Percentiles rank a stretch among this genome's conserved stretches.
These are phyloP conservation scores for Stevia rebaudiana DNA, from an alignment of 140 eudicot genomes.

Conservation along the genomic window DNA sequence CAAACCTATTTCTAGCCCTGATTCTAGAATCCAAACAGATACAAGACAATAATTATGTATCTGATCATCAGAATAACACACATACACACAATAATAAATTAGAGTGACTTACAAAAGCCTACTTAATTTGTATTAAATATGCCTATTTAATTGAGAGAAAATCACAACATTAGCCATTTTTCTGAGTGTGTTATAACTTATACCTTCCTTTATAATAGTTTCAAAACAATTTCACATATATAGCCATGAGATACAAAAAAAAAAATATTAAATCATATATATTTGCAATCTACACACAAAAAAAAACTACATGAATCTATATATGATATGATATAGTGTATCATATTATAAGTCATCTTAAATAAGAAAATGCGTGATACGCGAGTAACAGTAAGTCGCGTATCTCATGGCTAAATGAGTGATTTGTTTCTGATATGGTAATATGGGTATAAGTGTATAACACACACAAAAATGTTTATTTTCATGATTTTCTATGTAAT, in stretches of 20 bases:
- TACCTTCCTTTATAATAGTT: not conserved
- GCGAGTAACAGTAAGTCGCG: not conserved
- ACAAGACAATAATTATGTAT: not conserved
- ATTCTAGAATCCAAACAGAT: not conserved
- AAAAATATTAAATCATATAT: too few species aligned
- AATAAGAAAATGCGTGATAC: too few species aligned
- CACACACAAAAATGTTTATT: not conserved
- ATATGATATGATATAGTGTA: too few species aligned
- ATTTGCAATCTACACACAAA: too few species aligned
- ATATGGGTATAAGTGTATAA: not conserved
- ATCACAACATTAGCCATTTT: not conserved
- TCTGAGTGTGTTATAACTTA: not conserved
- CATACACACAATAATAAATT: not conserved
- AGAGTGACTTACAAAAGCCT: not conserved
- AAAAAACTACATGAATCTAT: too few species aligned
- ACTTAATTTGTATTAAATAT: constrained; percentile 1
- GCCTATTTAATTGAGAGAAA: not conserved
- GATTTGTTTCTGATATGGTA: not conserved
- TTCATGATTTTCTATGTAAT: not conserved
- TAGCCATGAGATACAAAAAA: not conserved
- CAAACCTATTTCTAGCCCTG: not conserved
- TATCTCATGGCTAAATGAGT: not conserved
- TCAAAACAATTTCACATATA: not conserved
- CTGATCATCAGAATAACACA: not conserved
- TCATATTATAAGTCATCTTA: too few species aligned